Evolutionary conservation across 495 filamentous ascomycete genomes (phyloP), one percentile per base, ranked within the genome.

Genomic region (Cetradonia linearis): DNA sequence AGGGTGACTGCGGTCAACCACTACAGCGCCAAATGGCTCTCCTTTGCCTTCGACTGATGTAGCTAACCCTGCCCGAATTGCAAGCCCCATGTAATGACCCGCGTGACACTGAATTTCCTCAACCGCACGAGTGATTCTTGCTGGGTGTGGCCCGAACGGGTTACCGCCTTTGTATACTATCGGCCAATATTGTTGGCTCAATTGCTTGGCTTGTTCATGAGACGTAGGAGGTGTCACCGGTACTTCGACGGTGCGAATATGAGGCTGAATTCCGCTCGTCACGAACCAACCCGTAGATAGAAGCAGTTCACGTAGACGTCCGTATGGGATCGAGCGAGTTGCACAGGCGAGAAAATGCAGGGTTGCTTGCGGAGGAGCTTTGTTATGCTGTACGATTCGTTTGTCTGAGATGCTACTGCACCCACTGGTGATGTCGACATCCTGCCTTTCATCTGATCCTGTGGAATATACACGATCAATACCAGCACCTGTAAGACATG

Each of bases 161-260:
- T 91, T 90, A 61, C 80, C 85, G 67, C 85, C 85, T 59, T 91
- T 90, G 75, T 94, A 97, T 9, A 89, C 77, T 6, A 87, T 83
- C 0, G 93, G 94, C 93, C 93, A 98, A 68, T 89, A 86, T 31
- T 80, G 77, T 30, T 80, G 74, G 34, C 81, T 84, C 89, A 89
- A 96, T 70, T 77, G 70, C 10, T 82, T 77, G 6, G 93, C 90
- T 73, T 95, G 88, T 13, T 81, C 70, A 25, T 78, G 70, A 23
- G 85, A 91, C 27, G 86, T 84, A 0, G 93, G 91, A 30, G 89
- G 79, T 14, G 87, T 73, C 44, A 84, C 75, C 20, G 93, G 93
- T 23, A 97, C 82, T 3, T 77, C 73, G 23, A 86, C 77, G 11
- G 74, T 75, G 49, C 74, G 64, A 23, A 82, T 76, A 63, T 67